Evolutionary conservation across 2,329 filamentous ascomycete species (phyloP).

Genomic region (Alternaria brassicae): DNA sequence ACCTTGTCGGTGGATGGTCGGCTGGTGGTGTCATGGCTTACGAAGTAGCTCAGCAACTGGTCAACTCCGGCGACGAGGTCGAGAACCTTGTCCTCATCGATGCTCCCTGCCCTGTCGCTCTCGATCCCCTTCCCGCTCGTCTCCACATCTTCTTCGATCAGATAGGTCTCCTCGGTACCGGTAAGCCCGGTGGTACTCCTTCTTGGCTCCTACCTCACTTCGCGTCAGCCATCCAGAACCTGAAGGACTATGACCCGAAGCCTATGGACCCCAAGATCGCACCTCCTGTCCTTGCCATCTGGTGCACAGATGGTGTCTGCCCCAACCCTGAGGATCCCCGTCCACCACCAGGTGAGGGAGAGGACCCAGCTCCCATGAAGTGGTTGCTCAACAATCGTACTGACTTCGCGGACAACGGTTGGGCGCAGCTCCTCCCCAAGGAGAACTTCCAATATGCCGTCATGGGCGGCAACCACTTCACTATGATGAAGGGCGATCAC

Average conservation of each 20-base stretch:
- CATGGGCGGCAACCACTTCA: constrained; percentile 77
- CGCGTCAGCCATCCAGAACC: constrained; percentile 69
- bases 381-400: constrained; percentile 77
- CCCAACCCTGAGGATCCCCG: constrained; percentile 69
- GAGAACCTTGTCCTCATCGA: constrained; percentile 62
- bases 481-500: constrained; percentile 72
- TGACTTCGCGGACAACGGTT: constrained; percentile 74
- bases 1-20: constrained; percentile 63
- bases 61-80: constrained; percentile 58
- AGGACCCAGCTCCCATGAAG: constrained; percentile 62
- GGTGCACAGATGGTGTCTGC: constrained; percentile 77
- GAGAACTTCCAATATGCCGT: constrained; percentile 69
- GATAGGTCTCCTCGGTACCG: constrained; percentile 73
- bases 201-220: constrained; percentile 79
- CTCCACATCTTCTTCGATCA: constrained; percentile 76
- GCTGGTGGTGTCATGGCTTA: constrained; percentile 64
- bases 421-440: constrained; percentile 69
- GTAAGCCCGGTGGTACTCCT: constrained; percentile 66
- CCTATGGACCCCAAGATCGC: constrained; percentile 66
- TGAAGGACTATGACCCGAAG: constrained; percentile 72
- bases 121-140: constrained; percentile 59
- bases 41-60: constrained; percentile 58
- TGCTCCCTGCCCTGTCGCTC: constrained; percentile 60
- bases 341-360: constrained; percentile 67
- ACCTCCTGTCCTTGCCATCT: constrained; percentile 70